Evolutionary conservation across 2,329 filamentous ascomycete genomes (phyloP).

Genomic region (Cadophora gregata): DNA sequence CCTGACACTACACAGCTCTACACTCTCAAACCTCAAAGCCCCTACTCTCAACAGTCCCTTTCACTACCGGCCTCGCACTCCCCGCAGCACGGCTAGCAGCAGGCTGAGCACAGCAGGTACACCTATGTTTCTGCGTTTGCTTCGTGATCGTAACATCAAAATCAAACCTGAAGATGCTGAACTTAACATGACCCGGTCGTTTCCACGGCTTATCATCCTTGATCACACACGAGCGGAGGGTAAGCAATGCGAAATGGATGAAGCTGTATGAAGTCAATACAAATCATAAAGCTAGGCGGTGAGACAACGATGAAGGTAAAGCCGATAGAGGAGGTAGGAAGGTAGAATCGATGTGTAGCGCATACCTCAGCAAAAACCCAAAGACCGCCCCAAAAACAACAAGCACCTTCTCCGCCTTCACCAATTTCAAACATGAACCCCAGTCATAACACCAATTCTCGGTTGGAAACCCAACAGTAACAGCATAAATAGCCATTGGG

Average conservation of each 20-base stretch:
- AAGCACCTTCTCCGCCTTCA: background rate
- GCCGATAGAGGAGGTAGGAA: too few relatives aligned
- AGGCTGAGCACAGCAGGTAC: conserved; percentile 5
- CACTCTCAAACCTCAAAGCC: background rate
- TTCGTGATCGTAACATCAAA: conserved; percentile 2
- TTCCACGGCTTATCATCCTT: background rate
- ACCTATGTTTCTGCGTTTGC: background rate
- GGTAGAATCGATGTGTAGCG: background rate
- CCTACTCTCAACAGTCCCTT: too few relatives aligned
- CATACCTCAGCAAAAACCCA: background rate
- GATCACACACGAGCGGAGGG: background rate
- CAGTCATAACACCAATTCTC: background rate
- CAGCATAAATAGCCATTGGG: conserved; percentile 2
- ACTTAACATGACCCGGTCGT: background rate
- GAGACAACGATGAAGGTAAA: background rate
- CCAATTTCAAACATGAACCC: background rate
- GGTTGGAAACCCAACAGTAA: background rate
- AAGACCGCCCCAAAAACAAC: background rate
- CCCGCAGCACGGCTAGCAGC: background rate
- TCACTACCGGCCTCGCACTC: background rate
- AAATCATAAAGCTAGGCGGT: background rate
- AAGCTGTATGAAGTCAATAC: background rate
- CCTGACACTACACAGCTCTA: too few relatives aligned
- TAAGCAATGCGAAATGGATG: background rate
- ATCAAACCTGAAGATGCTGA: conserved; percentile 3